Percentiles rank a stretch among this genome's conserved stretches.
Conservation (phyloP, 139 green algal species). For the Micractinium conductrix region DNA sequence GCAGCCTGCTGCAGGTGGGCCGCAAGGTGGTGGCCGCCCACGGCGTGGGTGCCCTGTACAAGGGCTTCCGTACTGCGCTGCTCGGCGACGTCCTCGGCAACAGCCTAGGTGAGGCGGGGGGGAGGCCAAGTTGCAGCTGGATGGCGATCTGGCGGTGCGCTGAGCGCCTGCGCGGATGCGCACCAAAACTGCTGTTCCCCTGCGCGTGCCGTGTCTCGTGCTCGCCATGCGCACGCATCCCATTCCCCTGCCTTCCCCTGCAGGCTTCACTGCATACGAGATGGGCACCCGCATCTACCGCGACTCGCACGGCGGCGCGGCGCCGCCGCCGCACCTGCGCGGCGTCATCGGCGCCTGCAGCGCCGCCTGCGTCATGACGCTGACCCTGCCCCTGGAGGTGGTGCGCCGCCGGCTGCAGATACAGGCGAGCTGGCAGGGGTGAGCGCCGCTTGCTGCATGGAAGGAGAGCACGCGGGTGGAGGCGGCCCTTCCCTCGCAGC, state of each 20-base stretch:
- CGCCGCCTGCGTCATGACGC: conserved; percentile 25
- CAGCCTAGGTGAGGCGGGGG: conserved; percentile 21
- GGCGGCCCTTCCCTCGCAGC: too few species aligned
- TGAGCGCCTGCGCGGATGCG: neutral
- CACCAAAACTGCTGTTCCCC: too few species aligned
- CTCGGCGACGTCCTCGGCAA: conserved; percentile 35
- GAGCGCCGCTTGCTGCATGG: too few species aligned
- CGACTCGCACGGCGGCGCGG: neutral
- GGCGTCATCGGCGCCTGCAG: conserved; percentile 33
- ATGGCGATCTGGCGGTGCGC: neutral
- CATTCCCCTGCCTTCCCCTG: neutral
- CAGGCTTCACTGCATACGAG: conserved; percentile 26
- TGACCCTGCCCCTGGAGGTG: conserved; percentile 45
- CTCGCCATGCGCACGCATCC: neutral
- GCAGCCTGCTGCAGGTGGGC: conserved; percentile 23
- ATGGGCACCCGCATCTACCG: conserved; percentile 5
- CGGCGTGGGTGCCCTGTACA: conserved; percentile 29
- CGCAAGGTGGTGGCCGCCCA: neutral
- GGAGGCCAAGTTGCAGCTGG: neutral
- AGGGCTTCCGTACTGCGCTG: conserved; percentile 33
- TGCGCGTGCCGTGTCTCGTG: too few species aligned
- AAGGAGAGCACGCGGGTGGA: too few species aligned
- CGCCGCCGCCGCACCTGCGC: conserved; percentile 9
- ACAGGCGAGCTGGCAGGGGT: neutral
- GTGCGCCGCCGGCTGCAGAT: conserved; percentile 33